Evolutionary conservation across 2,329 filamentous ascomycete genomes (phyloP).

Genomic region (Aspergillus calidoustus): DNA sequence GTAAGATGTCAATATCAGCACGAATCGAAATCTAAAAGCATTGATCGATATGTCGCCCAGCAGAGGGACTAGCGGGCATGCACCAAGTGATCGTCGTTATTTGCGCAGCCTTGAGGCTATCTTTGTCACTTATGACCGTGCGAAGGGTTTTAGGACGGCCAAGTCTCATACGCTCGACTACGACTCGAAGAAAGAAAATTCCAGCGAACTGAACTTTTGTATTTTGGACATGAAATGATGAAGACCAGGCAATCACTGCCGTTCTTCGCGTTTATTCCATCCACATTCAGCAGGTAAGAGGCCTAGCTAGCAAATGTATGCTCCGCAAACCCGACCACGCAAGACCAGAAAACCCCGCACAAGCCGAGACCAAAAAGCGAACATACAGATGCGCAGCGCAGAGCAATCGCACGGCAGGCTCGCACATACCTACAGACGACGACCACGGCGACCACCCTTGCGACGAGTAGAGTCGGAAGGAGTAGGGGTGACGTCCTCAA

Average conservation of each 20-base stretch:
- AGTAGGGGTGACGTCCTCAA: conserved; percentile 99
- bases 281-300: conserved; percentile 45
- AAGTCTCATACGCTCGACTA: neutral
- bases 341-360: conserved; percentile 31
- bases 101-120: neutral
- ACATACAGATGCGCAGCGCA: conserved; percentile 1
- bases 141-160: neutral
- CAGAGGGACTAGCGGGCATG: neutral
- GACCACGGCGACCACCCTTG: conserved; percentile 99
- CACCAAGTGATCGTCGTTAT: neutral
- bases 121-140: too few relatives aligned
- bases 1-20: too few relatives aligned
- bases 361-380: conserved; percentile 28
- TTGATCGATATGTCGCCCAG: too few relatives aligned
- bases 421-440: conserved; percentile 82
- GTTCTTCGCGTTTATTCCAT: conserved; percentile 60
- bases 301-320: conserved; percentile 28
- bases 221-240: conserved; percentile 46
- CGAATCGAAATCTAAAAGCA: too few relatives aligned
- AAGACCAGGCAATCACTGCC: conserved; percentile 58
- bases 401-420: conserved; percentile 14
- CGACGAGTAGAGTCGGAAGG: conserved; percentile 99
- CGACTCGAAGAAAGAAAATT: neutral
- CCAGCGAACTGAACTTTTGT: conserved; percentile 11
- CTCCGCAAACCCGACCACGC: conserved; percentile 27